Evolutionary conservation across 148 eudicot species (phyloP).

Genomic region (Chenopodium album): DNA sequence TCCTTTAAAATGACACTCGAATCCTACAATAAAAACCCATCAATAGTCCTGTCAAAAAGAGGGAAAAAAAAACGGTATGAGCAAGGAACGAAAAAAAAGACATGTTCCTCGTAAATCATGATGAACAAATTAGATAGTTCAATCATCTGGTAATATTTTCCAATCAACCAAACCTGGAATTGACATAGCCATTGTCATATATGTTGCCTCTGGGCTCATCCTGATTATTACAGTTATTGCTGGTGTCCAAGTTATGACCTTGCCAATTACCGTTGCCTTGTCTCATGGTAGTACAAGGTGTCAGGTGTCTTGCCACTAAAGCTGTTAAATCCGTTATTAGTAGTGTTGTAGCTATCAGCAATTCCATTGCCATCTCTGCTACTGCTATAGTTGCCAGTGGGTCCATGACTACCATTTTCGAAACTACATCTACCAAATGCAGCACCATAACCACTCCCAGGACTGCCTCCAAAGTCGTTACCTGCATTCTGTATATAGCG

Average conservation of each 20-base stretch:
- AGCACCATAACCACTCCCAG: not conserved
- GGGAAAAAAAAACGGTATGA: too few species aligned
- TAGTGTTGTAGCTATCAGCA: not conserved
- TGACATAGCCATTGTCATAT: conserved; percentile 6
- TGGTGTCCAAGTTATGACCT: not conserved
- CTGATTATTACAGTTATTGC: not conserved
- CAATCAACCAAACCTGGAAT: conserved; percentile 9
- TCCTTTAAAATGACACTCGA: too few species aligned
- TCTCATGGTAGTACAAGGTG: not conserved
- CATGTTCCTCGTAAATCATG: too few species aligned
- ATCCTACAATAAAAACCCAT: too few species aligned
- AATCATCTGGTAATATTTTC: not conserved
- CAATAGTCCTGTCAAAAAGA: too few species aligned
- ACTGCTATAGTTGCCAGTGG: not conserved
- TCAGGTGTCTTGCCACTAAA: not conserved
- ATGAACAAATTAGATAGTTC: too few species aligned
- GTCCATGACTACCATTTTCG: not conserved
- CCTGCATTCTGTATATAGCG: not conserved
- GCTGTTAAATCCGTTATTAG: not conserved
- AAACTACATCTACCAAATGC: not conserved
- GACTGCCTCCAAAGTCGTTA: not conserved
- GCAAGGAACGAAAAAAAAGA: too few species aligned
- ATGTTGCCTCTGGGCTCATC: not conserved
- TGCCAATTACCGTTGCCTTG: not conserved
- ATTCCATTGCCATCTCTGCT: not conserved